Conservation (phyloP, 345 rosid genomes). For the Moringa oleifera region DNA sequence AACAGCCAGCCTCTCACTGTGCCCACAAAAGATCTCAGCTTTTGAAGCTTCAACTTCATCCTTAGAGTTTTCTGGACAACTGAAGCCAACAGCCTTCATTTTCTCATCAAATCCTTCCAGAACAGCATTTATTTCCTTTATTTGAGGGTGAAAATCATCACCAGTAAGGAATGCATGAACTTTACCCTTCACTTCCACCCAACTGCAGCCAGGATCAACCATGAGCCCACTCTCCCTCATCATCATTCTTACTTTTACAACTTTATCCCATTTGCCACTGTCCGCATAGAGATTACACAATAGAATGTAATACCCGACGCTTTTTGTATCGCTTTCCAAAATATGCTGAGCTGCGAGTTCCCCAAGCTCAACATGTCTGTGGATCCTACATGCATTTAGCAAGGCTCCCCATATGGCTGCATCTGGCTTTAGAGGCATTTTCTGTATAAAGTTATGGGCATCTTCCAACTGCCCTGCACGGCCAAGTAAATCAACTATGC, state of each 20-base stretch:
- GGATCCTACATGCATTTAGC: slow-evolving; percentile 69
- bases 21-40: slow-evolving; percentile 76
- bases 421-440: slow-evolving; percentile 65
- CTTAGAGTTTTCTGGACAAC: slow-evolving; percentile 27
- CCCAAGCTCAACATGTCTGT: slow-evolving; percentile 47
- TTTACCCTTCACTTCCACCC: slow-evolving; percentile 73
- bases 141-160: slow-evolving; percentile 53
- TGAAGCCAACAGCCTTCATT: slow-evolving; percentile 41
- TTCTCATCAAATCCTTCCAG: slow-evolving; percentile 54
- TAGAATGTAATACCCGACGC: slow-evolving; percentile 67
- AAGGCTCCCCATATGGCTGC: slow-evolving; percentile 88
- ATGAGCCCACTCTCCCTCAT: slow-evolving; percentile 62
- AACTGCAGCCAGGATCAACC: slow-evolving; percentile 84
- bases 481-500: slow-evolving; percentile 82
- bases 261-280: slow-evolving; percentile 63
- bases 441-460: slow-evolving; percentile 52
- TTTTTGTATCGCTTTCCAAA: slow-evolving; percentile 51
- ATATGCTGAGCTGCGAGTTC: slow-evolving; percentile 54
- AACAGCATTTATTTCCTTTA: slow-evolving; percentile 48
- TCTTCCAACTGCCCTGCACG: slow-evolving; percentile 62
- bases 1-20: slow-evolving; percentile 76
- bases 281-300: slow-evolving; percentile 65
- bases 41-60: slow-evolving; percentile 53
- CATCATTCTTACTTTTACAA: slow-evolving; percentile 50
- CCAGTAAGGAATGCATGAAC: slow-evolving; percentile 78